phyloP scores from a whole-genome alignment of 257 asterid species.

The Schizonepeta tenuifolia region DNA sequence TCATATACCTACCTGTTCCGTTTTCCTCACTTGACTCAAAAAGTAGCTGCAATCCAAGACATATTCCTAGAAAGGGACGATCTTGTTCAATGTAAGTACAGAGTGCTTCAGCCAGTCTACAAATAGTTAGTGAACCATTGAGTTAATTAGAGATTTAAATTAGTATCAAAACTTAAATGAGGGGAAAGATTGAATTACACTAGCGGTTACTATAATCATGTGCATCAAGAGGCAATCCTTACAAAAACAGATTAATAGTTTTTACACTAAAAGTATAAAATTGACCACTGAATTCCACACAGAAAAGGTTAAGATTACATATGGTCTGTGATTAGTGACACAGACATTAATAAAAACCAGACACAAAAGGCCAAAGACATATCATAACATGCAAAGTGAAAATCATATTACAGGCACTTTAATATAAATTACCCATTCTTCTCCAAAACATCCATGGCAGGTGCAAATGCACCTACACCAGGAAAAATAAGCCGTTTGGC shows the following conservation, averaged over 20 bases:
- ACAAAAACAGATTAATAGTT: neutral
- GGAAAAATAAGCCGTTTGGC: constrained; percentile 90
- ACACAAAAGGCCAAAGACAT: neutral
- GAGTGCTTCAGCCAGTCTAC: constrained; percentile 85
- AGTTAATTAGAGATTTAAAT: constrained; percentile 1
- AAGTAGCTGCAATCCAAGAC: constrained; percentile 96
- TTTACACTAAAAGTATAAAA: constrained; percentile 4
- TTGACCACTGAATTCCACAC: neutral
- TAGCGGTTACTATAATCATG: constrained; percentile 4
- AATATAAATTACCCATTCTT: constrained; percentile 58
- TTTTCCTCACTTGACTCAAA: constrained; percentile 96
- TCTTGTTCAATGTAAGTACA: constrained; percentile 85
- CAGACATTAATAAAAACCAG: neutral
- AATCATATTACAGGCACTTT: neutral
- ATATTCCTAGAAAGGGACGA: constrained; percentile 95
- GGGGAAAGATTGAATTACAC: neutral
- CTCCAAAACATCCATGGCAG: constrained; percentile 94
- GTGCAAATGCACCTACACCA: constrained; percentile 96
- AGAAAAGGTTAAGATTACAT: neutral
- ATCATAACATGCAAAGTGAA: neutral
- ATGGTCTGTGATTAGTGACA: neutral
- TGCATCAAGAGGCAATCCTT: neutral
- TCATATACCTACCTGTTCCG: constrained; percentile 68
- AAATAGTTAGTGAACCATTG: constrained; percentile 32
- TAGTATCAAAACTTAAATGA: neutral